Evolutionary conservation across 148 eudicot species (phyloP).

Genomic region (Vaccinium macrocarpon): DNA sequence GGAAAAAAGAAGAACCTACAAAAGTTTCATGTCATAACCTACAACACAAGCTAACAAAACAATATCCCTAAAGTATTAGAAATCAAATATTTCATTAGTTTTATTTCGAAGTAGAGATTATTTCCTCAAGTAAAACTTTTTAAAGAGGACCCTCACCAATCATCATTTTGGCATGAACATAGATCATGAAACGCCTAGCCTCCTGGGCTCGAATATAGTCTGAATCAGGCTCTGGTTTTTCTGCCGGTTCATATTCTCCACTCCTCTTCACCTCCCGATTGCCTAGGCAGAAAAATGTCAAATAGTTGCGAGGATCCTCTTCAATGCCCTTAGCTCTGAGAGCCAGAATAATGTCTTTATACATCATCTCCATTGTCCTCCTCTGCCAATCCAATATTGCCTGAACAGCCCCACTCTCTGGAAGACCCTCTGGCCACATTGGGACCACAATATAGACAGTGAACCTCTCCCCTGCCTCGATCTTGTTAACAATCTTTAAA

Average conservation of each 20-base stretch:
- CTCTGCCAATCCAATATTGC: constrained; percentile 20
- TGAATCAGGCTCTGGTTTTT: constrained; percentile 57
- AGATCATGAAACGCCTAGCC: constrained; percentile 76
- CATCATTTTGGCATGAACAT: constrained; percentile 89
- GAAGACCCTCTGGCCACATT: constrained; percentile 19
- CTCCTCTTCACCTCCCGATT: constrained; percentile 60
- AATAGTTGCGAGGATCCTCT: constrained; percentile 70
- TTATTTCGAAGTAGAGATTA: not conserved
- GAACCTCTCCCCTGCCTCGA: constrained; percentile 57
- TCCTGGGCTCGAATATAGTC: constrained; percentile 60
- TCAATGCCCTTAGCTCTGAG: constrained; percentile 53
- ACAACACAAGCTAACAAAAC: not conserved
- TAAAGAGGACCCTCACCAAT: constrained; percentile 40
- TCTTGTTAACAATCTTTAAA: constrained; percentile 67
- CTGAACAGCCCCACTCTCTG: constrained; percentile 17
- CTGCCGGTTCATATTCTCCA: constrained; percentile 68
- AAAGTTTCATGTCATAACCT: constrained; percentile 4
- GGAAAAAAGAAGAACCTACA: no score
- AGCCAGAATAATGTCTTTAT: constrained; percentile 35
- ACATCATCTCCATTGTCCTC: constrained; percentile 21
- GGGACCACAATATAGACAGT: constrained; percentile 16
- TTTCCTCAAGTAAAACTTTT: not conserved
- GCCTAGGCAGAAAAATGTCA: constrained; percentile 79
- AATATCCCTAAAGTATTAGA: not conserved
- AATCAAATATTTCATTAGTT: not conserved